A percentile compares a stretch with the other conserved stretches of the same genome.
Evolutionary conservation across 192 early-diverging fungal species (phyloP).

Genomic region (Fimicolochytrium jonesii): DNA sequence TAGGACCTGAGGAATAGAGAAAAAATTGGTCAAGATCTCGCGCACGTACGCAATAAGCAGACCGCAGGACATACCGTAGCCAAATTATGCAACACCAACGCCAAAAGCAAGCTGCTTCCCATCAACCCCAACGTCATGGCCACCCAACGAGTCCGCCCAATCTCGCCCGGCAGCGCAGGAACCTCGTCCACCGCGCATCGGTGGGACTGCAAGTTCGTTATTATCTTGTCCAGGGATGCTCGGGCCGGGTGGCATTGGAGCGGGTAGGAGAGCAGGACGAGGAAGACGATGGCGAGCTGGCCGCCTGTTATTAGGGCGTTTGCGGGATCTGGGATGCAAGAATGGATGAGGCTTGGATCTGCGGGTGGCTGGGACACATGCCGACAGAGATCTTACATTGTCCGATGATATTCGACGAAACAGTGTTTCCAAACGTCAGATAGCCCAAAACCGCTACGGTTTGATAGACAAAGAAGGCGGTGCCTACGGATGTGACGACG

Average conservation of each 20-base stretch:
- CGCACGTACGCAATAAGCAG: conserved; percentile 13
- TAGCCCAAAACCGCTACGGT: conserved; percentile 88
- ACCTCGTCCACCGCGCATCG: too few species aligned
- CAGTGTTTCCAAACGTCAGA: conserved; percentile 75
- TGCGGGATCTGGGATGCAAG: conserved; percentile 51
- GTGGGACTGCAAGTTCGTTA: too few species aligned
- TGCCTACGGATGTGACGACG: conserved; percentile 71
- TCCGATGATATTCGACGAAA: conserved; percentile 77
- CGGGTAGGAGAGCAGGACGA: conserved; percentile 89
- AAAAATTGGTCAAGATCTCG: not conserved
- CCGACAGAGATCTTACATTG: too few species aligned
- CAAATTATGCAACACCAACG: conserved; percentile 73
- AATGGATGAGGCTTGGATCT: too few species aligned
- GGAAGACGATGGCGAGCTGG: conserved; percentile 80
- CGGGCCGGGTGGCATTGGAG: conserved; percentile 91
- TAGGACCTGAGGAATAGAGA: conserved; percentile 50
- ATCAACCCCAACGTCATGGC: conserved; percentile 66
- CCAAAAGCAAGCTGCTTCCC: conserved; percentile 63
- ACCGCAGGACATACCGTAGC: conserved; percentile 52
- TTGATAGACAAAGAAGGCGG: conserved; percentile 74
- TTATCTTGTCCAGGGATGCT: conserved; percentile 82
- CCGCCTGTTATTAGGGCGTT: conserved; percentile 72
- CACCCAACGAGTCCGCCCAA: not conserved
- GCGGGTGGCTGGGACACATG: too few species aligned
- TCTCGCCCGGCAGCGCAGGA: conserved; percentile 6